Percentiles rank a stretch among this genome's conserved stretches.
Conservation (phyloP, 2,329 filamentous ascomycete genomes). For the Leptoxyphium fumago region DNA sequence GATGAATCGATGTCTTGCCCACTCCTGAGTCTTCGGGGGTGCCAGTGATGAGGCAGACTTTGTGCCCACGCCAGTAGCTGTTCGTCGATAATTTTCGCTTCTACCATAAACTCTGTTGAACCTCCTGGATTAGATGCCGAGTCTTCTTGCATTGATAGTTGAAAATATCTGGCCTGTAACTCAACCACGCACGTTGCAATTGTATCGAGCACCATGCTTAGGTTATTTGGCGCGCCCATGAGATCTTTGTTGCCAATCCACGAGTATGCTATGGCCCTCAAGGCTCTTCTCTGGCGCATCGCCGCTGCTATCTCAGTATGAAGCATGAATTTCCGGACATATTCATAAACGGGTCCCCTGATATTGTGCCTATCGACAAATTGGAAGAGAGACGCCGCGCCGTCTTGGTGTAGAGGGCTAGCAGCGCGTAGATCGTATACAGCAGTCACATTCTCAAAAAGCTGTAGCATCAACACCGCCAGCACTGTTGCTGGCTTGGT, state of each 20-base stretch:
- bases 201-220: not conserved
- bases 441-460: not conserved
- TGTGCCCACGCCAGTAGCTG: not conserved
- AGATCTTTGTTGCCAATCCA: not conserved
- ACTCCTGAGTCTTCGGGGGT: not conserved
- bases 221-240: not conserved
- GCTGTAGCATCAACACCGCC: conserved; percentile 1
- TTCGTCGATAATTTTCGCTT: not conserved
- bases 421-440: not conserved
- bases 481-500: not conserved
- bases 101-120: not conserved
- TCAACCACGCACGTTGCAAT: not conserved
- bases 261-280: not conserved
- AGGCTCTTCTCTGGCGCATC: not conserved
- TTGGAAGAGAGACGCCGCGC: not conserved
- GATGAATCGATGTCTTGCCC: not conserved
- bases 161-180: not conserved
- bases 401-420: not conserved
- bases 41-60: not conserved
- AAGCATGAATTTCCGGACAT: conserved; percentile 1
- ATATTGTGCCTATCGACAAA: not conserved
- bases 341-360: not conserved
- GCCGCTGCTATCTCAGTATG: conserved; percentile 1
- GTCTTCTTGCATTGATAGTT: not conserved
- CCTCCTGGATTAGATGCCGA: not conserved